Conservation (phyloP, 225 moss, liverwort and hornwort species). For the Physcomitrellopsis africana region DNA sequence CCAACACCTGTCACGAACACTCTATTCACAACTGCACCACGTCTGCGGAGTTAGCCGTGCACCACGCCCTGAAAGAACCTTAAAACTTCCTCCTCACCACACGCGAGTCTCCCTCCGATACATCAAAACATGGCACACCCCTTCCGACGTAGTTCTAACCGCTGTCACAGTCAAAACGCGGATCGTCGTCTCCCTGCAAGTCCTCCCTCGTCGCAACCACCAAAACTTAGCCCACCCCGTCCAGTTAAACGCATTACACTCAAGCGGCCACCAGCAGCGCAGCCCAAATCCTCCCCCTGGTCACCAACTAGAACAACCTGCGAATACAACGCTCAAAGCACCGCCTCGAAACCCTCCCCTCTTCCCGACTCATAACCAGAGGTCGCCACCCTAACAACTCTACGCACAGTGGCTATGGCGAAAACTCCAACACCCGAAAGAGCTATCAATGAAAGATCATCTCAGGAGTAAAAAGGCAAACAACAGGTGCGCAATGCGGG, state of each 20-base stretch:
- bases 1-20: neutral
- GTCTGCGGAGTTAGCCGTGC: neutral
- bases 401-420: neutral
- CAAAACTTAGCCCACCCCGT: neutral
- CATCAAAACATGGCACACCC: conserved; percentile 9
- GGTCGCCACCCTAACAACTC: neutral
- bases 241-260: conserved; percentile 18
- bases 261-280: neutral
- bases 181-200: neutral
- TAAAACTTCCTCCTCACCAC: neutral
- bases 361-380: neutral
- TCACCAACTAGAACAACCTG: neutral
- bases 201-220: neutral
- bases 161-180: neutral
- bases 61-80: neutral
- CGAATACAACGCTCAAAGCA: neutral
- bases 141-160: neutral
- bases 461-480: neutral
- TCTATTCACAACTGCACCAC: neutral
- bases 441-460: neutral
- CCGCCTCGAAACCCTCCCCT: too few species aligned
- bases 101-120: neutral
- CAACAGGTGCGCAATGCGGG: neutral
- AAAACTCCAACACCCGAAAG: neutral
- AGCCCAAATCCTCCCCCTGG: conserved; percentile 13